A percentile compares a stretch with the other conserved stretches of the same genome.
Conservation (phyloP, 2,329 filamentous ascomycete species). For the Alternaria brassicicola region DNA sequence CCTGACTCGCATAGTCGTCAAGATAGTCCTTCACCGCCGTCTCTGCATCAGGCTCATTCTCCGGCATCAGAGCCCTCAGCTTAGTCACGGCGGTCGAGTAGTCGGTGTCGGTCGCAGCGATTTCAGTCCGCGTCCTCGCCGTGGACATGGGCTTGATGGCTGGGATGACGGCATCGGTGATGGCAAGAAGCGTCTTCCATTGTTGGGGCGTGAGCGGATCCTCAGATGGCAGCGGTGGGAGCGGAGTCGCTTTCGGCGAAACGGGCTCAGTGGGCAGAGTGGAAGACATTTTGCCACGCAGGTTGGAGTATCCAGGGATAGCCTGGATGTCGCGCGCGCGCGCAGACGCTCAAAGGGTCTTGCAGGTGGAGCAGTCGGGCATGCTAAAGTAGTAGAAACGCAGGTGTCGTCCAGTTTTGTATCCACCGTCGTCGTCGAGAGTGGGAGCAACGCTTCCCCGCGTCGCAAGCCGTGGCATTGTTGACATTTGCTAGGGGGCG, state of each 20-base stretch:
- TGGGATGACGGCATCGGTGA: slow-evolving; percentile 65
- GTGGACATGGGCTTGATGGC: slow-evolving; percentile 57
- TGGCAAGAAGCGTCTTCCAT: slow-evolving; percentile 64
- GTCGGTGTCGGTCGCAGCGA: slow-evolving; percentile 58
- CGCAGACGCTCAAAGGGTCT: slow-evolving; percentile 10
- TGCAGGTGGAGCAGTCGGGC: neutral
- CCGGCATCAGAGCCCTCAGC: slow-evolving; percentile 36
- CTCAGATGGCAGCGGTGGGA: slow-evolving; percentile 55
- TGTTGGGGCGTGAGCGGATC: slow-evolving; percentile 61
- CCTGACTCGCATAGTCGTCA: slow-evolving; percentile 57
- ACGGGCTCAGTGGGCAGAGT: slow-evolving; percentile 28
- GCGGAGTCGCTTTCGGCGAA: slow-evolving; percentile 49
- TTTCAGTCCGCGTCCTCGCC: slow-evolving; percentile 48
- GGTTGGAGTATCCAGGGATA: slow-evolving; percentile 7
- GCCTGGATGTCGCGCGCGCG: slow-evolving; percentile 3
- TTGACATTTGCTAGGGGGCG: neutral
- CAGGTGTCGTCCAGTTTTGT: slow-evolving; percentile 4
- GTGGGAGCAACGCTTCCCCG: slow-evolving; percentile 1
- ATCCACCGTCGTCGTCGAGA: neutral
- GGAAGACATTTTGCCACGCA: slow-evolving; percentile 33
- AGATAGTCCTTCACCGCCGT: slow-evolving; percentile 61
- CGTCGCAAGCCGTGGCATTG: slow-evolving; percentile 3
- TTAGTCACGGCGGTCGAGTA: slow-evolving; percentile 55
- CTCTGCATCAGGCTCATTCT: slow-evolving; percentile 41
- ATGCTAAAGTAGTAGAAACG: neutral